A percentile compares a stretch with the other conserved stretches of the same genome.
These are phyloP conservation scores for Petunia secreta DNA, from an alignment of 257 asterid species.

Conservation along the genomic window DNA sequence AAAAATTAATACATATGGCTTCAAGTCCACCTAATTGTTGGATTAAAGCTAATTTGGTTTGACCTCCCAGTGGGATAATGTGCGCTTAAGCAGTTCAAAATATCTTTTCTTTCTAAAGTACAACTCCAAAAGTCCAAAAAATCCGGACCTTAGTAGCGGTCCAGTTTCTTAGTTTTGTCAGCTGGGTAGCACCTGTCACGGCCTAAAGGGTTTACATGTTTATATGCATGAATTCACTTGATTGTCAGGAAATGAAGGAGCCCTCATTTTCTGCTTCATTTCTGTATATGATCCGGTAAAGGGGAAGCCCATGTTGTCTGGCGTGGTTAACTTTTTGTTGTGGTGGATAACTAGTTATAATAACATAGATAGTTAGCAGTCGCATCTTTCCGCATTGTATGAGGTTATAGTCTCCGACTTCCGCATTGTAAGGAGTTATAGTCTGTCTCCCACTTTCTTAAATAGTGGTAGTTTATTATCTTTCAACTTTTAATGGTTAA, in stretches of 20 bases:
- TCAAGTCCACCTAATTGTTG: not conserved
- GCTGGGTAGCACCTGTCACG: not conserved
- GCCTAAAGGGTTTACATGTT: slow-evolving; percentile 2
- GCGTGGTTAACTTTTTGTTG: not conserved
- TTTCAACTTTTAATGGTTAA: not conserved
- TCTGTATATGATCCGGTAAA: not conserved
- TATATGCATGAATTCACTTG: not conserved
- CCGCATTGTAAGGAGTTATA: not conserved
- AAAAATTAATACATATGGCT: not conserved
- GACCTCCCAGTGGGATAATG: not conserved
- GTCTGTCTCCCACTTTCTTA: slow-evolving; percentile 6
- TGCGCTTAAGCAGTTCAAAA: not conserved
- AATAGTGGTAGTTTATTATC: not conserved
- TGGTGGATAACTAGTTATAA: not conserved
- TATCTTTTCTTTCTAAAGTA: not conserved
- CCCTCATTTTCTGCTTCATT: not conserved
- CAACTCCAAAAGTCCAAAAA: not conserved
- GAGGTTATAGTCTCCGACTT: not conserved
- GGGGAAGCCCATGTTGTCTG: slow-evolving; percentile 8
- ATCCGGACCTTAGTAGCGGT: not conserved
- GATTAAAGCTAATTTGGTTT: not conserved
- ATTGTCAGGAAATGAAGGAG: slow-evolving; percentile 16
- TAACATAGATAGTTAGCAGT: slow-evolving; percentile 5
- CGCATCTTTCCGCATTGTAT: slow-evolving; percentile 2
- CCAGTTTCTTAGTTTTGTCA: not conserved